These are phyloP conservation scores for Daedaleopsis nitida DNA, from an alignment of 768 basidiomycete genomes.

Conservation along the genomic window DNA sequence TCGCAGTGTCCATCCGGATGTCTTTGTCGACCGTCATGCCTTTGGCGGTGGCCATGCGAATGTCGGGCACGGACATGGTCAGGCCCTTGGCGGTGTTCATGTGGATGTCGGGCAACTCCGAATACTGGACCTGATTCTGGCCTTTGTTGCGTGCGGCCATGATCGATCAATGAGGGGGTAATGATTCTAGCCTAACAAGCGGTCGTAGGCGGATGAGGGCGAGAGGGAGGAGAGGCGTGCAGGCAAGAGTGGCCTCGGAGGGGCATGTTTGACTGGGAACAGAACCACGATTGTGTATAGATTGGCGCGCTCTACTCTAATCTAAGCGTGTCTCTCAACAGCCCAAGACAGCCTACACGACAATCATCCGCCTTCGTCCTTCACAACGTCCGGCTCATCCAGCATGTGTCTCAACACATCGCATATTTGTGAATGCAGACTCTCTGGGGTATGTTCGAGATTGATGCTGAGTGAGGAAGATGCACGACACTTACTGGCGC, in stretches of 20 bases:
- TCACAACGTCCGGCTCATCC: constrained; percentile 25
- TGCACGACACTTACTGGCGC: constrained; percentile 46
- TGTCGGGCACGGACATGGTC: constrained; percentile 46
- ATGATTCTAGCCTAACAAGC: background rate
- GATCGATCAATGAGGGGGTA: background rate
- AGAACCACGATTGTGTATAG: background rate
- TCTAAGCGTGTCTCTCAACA: background rate
- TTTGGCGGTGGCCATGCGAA: constrained; percentile 70
- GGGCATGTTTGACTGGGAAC: background rate
- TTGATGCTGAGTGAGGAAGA: background rate
- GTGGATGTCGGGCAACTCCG: constrained; percentile 64
- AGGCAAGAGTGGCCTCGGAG: background rate
- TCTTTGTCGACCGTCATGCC: constrained; percentile 52
- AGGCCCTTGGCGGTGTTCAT: constrained; percentile 80
- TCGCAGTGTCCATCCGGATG: constrained; percentile 70
- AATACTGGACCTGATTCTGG: constrained; percentile 26
- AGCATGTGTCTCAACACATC: constrained; percentile 29
- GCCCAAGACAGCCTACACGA: background rate
- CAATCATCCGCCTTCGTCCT: constrained; percentile 17
- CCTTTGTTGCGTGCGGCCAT: constrained; percentile 7
- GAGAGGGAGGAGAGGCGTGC: background rate
- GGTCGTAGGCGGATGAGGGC: background rate
- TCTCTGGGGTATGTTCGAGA: constrained; percentile 15
- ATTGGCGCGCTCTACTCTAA: background rate
- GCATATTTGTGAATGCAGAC: constrained; percentile 28